Evolutionary conservation across 2,329 filamentous ascomycete genomes (phyloP).

Genomic region (Penicillium janthinellum): DNA sequence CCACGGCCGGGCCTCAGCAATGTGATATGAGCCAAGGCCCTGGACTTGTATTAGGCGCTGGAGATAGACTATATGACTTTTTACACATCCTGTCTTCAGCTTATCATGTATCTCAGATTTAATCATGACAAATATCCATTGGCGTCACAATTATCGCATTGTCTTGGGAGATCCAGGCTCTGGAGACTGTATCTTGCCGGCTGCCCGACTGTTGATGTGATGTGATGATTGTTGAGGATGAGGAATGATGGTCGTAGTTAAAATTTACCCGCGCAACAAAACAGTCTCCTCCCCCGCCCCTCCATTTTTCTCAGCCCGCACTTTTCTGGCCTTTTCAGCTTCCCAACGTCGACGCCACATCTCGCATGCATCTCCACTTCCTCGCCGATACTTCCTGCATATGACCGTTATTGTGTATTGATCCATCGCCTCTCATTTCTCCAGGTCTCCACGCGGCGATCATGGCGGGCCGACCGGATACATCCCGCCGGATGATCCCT

Average conservation of each 20-base stretch:
- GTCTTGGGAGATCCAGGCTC: not conserved
- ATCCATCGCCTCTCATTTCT: not conserved
- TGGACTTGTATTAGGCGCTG: slow-evolving; percentile 1
- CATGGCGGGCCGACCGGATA: slow-evolving; percentile 21
- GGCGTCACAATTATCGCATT: not conserved
- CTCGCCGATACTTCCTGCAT: slow-evolving; percentile 1
- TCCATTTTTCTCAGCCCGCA: not conserved
- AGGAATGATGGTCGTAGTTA: not conserved
- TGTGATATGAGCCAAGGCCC: not conserved
- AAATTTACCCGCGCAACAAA: not conserved
- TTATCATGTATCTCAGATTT: slow-evolving; percentile 16
- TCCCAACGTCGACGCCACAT: slow-evolving; percentile 5
- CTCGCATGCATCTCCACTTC: slow-evolving; percentile 1
- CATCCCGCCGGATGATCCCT: slow-evolving; percentile 35
- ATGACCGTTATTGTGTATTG: slow-evolving; percentile 2
- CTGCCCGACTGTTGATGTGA: not conserved
- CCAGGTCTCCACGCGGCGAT: slow-evolving; percentile 17
- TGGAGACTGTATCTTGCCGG: not conserved
- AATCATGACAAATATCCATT: slow-evolving; percentile 8
- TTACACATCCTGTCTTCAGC: slow-evolving; percentile 8
- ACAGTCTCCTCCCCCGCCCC: not conserved
- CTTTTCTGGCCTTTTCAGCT: slow-evolving; percentile 1
- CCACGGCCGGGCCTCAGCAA: not conserved
- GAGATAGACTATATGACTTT: slow-evolving; percentile 3
- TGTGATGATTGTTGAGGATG: not conserved